A percentile compares a stretch with the other conserved stretches of the same genome.
Conservation (phyloP, 495 filamentous ascomycete genomes). For the Xylaria curta region DNA sequence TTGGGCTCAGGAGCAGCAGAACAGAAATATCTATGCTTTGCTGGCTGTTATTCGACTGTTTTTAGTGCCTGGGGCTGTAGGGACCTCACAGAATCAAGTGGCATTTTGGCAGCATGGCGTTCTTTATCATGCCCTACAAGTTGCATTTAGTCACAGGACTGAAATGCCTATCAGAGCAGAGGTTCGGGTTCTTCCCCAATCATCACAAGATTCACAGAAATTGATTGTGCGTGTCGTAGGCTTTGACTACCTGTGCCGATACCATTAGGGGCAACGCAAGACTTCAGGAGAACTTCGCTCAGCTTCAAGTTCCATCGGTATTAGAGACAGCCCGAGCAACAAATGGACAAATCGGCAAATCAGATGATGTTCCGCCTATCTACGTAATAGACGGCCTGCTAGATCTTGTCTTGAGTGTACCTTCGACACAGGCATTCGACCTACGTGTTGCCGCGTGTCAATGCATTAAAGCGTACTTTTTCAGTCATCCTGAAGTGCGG, state of each 20-base stretch:
- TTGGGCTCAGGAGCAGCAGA: slow-evolving; percentile 77
- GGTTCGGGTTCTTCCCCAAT: slow-evolving; percentile 55
- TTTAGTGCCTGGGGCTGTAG: slow-evolving; percentile 76
- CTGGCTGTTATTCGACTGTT: slow-evolving; percentile 86
- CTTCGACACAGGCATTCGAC: slow-evolving; percentile 72
- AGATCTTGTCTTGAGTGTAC: slow-evolving; percentile 77
- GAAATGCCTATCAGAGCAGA: slow-evolving; percentile 81
- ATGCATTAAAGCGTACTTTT: slow-evolving; percentile 92
- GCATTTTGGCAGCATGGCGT: slow-evolving; percentile 84
- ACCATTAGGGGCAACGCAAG: slow-evolving; percentile 80
- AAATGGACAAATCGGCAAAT: slow-evolving; percentile 49
- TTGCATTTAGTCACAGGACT: slow-evolving; percentile 80
- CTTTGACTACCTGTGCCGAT: slow-evolving; percentile 84
- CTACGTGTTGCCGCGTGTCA: slow-evolving; percentile 83
- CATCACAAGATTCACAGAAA: slow-evolving; percentile 25
- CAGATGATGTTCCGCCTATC: slow-evolving; percentile 62
- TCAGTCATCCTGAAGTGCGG: slow-evolving; percentile 76
- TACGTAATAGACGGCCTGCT: slow-evolving; percentile 96
- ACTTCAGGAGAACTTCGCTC: slow-evolving; percentile 87
- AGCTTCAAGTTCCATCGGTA: slow-evolving; percentile 71
- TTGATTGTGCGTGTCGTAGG: slow-evolving; percentile 57
- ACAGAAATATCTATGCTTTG: slow-evolving; percentile 91
- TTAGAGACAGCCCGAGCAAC: slow-evolving; percentile 51
- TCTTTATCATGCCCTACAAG: slow-evolving; percentile 79
- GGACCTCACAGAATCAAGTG: slow-evolving; percentile 82